Conservation (phyloP, 257 asterid species). For the Solanum etuberosum region DNA sequence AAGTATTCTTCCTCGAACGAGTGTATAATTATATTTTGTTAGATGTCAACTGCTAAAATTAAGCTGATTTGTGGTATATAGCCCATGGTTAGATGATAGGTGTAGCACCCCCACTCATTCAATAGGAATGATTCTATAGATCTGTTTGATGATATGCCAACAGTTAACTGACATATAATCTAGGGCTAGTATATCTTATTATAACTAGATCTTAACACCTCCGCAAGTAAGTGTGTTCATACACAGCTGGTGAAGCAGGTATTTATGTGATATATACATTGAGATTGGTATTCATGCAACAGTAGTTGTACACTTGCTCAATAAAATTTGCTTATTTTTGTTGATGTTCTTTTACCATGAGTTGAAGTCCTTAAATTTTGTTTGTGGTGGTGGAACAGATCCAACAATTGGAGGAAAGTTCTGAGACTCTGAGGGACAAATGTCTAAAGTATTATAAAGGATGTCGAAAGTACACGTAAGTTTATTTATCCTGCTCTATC, state of each 20-base stretch:
- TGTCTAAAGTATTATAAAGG: conserved; percentile 89
- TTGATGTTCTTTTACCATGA: not conserved
- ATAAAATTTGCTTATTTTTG: not conserved
- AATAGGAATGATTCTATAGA: not conserved
- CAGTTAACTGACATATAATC: not conserved
- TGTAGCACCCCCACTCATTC: not conserved
- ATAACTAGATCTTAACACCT: not conserved
- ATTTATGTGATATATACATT: not conserved
- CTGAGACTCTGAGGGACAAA: conserved; percentile 70
- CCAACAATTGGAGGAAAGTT: conserved; percentile 85
- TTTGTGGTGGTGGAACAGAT: conserved; percentile 48
- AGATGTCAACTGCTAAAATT: not conserved
- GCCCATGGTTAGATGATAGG: not conserved
- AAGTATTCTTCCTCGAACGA: not conserved
- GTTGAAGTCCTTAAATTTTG: conserved; percentile 11
- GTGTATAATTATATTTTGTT: not conserved
- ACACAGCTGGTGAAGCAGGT: not conserved
- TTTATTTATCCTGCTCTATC: not conserved
- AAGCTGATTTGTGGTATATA: not conserved
- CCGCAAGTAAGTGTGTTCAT: not conserved
- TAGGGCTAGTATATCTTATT: not conserved
- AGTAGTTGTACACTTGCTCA: not conserved
- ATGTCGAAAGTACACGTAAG: conserved; percentile 89
- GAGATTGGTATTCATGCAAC: not conserved
- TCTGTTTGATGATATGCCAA: not conserved